Evolutionary conservation across 1,284 basidiomycete species (phyloP).

Genomic region (Leccinum cinnamomeum): DNA sequence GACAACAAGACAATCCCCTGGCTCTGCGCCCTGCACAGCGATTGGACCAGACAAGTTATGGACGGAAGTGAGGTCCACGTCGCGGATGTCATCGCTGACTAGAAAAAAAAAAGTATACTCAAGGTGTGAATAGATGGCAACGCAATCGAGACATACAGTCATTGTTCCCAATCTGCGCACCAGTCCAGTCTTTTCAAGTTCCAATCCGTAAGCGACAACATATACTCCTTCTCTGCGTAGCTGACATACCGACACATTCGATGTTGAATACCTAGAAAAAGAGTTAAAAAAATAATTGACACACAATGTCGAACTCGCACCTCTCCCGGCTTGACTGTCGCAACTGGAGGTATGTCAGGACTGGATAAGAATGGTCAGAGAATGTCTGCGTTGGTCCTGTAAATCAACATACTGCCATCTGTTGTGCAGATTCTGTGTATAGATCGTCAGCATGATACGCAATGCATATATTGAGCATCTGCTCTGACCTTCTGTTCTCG

Average conservation of each 20-base stretch:
- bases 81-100: constrained; percentile 68
- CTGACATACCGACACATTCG: constrained; percentile 61
- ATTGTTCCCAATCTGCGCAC: constrained; percentile 74
- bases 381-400: not conserved
- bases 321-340: constrained; percentile 65
- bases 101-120: not conserved
- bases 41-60: constrained; percentile 79
- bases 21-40: constrained; percentile 71
- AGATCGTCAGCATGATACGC: not conserved
- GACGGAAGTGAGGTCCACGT: constrained; percentile 63
- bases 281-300: constrained; percentile 1
- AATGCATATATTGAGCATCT: not conserved
- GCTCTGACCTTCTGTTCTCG: constrained; percentile 57
- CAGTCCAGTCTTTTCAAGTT: constrained; percentile 61
- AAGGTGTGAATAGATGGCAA: not conserved
- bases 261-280: constrained; percentile 63
- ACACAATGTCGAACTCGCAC: constrained; percentile 29
- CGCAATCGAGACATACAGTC: constrained; percentile 48
- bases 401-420: constrained; percentile 63
- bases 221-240: not conserved
- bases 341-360: constrained; percentile 67
- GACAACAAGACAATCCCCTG: constrained; percentile 77
- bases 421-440: constrained; percentile 61
- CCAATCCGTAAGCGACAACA: not conserved
- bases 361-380: constrained; percentile 34